Evolutionary conservation across 371 early-diverging fungal genomes (phyloP).

Genomic region (Syncephalastrum monosporum): DNA sequence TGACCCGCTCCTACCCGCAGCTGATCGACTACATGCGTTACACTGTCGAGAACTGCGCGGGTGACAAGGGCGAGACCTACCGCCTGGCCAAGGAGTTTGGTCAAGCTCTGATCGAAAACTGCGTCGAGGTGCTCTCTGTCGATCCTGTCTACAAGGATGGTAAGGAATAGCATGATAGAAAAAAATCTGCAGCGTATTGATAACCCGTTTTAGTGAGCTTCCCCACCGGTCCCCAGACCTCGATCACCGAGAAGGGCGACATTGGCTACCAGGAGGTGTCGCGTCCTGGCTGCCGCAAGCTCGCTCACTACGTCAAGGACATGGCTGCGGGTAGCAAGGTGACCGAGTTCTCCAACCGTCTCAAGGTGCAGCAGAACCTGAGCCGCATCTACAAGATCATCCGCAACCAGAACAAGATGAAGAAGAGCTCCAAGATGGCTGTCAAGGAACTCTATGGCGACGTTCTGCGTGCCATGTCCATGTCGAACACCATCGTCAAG

Average conservation of each 20-base stretch:
- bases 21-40: conserved; percentile 88
- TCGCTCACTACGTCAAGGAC: conserved; percentile 70
- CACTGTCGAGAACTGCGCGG: conserved; percentile 72
- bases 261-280: conserved; percentile 81
- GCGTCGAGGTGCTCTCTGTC: conserved; percentile 72
- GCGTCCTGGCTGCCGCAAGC: conserved; percentile 65
- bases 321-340: conserved; percentile 73
- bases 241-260: conserved; percentile 77
- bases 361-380: conserved; percentile 77
- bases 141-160: conserved; percentile 89
- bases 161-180: conserved; percentile 29
- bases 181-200: neutral
- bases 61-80: conserved; percentile 80
- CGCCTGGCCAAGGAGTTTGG: conserved; percentile 80
- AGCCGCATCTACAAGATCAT: conserved; percentile 79
- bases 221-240: conserved; percentile 84
- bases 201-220: conserved; percentile 38
- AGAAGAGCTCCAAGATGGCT: conserved; percentile 69
- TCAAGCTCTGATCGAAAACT: conserved; percentile 84
- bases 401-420: conserved; percentile 72
- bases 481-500: conserved; percentile 68
- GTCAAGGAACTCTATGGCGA: conserved; percentile 73
- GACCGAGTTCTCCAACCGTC: conserved; percentile 69
- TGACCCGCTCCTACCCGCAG: conserved; percentile 87
- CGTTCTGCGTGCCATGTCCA: conserved; percentile 72